Conservation (phyloP, 2,329 filamentous ascomycete genomes). For the Neonectria ditissima region DNA sequence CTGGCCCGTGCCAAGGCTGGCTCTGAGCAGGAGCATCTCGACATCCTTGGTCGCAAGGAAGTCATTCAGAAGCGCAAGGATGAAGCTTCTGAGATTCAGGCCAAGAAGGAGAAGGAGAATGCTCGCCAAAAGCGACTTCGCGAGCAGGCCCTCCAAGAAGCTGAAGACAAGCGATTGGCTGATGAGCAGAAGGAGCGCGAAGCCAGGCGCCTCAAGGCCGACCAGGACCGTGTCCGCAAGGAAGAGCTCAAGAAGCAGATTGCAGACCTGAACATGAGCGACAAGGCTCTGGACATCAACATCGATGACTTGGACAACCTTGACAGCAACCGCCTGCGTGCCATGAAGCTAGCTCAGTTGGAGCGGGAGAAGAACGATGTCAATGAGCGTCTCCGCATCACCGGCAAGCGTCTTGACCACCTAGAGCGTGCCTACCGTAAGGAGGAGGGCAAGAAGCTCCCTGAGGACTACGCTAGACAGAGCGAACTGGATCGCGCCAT, state of each 20-base stretch:
- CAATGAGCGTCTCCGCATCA: conserved; percentile 89
- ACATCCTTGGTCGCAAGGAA: conserved; percentile 86
- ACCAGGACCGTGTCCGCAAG: conserved; percentile 89
- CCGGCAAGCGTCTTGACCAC: conserved; percentile 96
- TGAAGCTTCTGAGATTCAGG: conserved; percentile 87
- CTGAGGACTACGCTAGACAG: conserved; percentile 86
- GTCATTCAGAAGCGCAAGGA: conserved; percentile 98
- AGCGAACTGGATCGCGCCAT: conserved; percentile 80
- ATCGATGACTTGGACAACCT: conserved; percentile 85
- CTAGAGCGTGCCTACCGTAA: conserved; percentile 96
- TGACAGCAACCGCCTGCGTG: conserved; percentile 89
- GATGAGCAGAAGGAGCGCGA: conserved; percentile 94
- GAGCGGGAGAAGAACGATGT: conserved; percentile 99
- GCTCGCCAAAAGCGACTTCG: conserved; percentile 87
- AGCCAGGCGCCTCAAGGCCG: conserved; percentile 84
- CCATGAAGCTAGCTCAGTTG: conserved; percentile 93
- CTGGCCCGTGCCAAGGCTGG: conserved; percentile 86
- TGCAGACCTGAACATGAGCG: conserved; percentile 88
- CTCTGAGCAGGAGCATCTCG: conserved; percentile 90
- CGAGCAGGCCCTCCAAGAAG: conserved; percentile 88
- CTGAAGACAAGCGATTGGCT: conserved; percentile 88
- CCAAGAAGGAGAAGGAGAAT: conserved; percentile 91
- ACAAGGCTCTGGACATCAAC: conserved; percentile 81
- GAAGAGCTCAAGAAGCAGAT: conserved; percentile 95
- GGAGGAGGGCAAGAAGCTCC: conserved; percentile 93